Evolutionary conservation across 2,329 filamentous ascomycete species (phyloP), one percentile per base, ranked within the genome.

Genomic region (Sporothrix luriei): DNA sequence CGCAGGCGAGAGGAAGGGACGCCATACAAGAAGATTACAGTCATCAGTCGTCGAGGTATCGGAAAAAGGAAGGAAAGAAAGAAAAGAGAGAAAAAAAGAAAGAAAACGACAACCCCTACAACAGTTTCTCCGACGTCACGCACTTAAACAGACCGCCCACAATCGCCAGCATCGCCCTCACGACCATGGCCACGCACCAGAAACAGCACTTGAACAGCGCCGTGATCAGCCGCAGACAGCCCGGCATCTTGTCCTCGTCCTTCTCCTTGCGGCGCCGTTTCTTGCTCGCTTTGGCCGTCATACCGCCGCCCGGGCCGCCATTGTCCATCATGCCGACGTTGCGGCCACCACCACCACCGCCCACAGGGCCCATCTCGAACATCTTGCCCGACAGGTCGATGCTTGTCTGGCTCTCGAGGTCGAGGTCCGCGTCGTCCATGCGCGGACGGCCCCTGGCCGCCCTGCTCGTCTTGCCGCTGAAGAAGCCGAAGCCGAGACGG

Each of bases 351-450:
- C 62, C 43, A 55, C 29, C n/a, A 14, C 43, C 51, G 26, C 57
- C 43, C 43, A 65, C 48, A 1, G 61, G 67, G 21, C 69, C 71
- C 73, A 80, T 80, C 68, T 77, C 75, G 52, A 79, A 76, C 72
- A 79, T 75, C 74, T 82, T 77, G 75, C 84, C 79, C 66, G 78
- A 78, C 19, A 82, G 74, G 72, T 82, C 84, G 52, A 73, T 69
- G 68, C 81, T 82, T 7, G 81, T 79, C 77, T 90, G 88, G 75
- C 87, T 90, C 78, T 89, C 88, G 5, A 90, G 76, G 73, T 90
- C 88, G 49, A 89, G 78, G 76, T 87, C 88, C 70, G 89, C 85
- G 74, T 85, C 83, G 73, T 88, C 85, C 75, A 86, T 82, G 73
- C 81, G 82, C 77, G 77, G 68, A 62, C 68, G 70, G 43, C 51